Evolutionary conservation across 352 stramenopile species (phyloP), one percentile per base, ranked within the genome.

Genomic region (Phytophthora parvispora): DNA sequence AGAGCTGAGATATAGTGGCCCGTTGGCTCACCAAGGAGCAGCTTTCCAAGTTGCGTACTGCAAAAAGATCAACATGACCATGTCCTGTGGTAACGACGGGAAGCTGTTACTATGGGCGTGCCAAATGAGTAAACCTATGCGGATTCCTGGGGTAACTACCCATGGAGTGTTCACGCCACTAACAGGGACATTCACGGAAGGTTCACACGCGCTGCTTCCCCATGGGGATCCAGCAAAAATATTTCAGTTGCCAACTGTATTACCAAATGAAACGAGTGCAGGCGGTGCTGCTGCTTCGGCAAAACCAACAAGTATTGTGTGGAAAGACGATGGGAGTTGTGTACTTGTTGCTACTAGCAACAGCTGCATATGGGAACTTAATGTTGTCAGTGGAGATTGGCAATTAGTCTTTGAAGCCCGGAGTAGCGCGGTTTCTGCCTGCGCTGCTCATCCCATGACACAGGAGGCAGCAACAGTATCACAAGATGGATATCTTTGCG

Each of bases 311-410:
- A 92, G 82, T 60, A 56, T 93, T 1, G 61, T 75, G 13, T 89
- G 81, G 82, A 86, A 79, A 52, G 78, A 86, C 6, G 84, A 93
- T 45, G 78, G 82, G 7, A 82, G 78, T 22, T 56, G 48, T 13
- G 62, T 90, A 5, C 60, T 90, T 34, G 81, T 91, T 20, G 74
- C 80, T 4, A 77, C 85, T 15, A 91, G 70, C 54, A 80, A 69
- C n/a, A 91, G 86, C 38, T 88, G 76, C 27, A 74, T 93, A 56
- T 93, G 83, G 82, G 86, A 93, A 32, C 78, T 87, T 10, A 74
- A 86, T 36, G 54, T 86, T 45, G 43, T 36, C 0, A 69, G 63
- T 1, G 80, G 81, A 15, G 71, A 83, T 42, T 93, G 86, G 83
- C 65, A 54, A 24, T 42, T 90, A 7, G 42, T 91, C 1, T 86